Evolutionary conservation across 2,329 filamentous ascomycete genomes (phyloP), one percentile per base, ranked within the genome.

Genomic region (Pyrenophora graminea): DNA sequence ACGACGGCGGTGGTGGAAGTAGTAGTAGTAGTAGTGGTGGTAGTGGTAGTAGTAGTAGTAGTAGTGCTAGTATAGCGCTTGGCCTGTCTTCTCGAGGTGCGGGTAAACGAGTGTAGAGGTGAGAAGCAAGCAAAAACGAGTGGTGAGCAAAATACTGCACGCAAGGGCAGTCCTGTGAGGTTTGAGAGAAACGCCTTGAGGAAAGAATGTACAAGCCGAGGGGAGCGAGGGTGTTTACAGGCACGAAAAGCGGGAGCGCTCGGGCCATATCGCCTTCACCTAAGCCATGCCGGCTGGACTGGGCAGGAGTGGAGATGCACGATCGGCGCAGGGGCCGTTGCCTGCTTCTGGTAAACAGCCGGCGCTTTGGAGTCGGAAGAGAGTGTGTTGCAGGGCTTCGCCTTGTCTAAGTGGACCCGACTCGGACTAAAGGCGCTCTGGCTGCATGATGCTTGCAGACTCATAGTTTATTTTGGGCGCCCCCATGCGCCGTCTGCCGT

Each of bases 81-180:
- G 31, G 17, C n/a, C 18, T 37, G 38, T 40, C 41, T 48, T 39
- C 30, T 27, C 45, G 27, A 41, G 48, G 45, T 48, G 19, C 45
- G 44, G 53, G 49, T 57, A 67, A 68, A 67, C 64, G 65, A 68
- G 58, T 62, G 65, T 64, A 55, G 48, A 47, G 58, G 55, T 48
- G 39, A 44, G 52, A 56, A 55, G 44, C 56, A 57, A 49, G 38
- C 45, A 65, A 53, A 53, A 51, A 40, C 32, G 39, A 48, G 43
- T 41, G 54, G 44, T 56, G 31, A 58, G 51, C 36, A 44, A 40
- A 48, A 48, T 32, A 39, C 54, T 48, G 47, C 51, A 55, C 48
- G 56, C 61, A 64, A 68, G 57, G 56, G 57, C 52, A 61, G 61
- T 41, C 45, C 51, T 52, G 53, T 45, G 52, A 46, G 43, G 41